These are phyloP conservation scores for Gomphus sp. DNA, from an alignment of 1,284 basidiomycete species.

Conservation along the genomic window DNA sequence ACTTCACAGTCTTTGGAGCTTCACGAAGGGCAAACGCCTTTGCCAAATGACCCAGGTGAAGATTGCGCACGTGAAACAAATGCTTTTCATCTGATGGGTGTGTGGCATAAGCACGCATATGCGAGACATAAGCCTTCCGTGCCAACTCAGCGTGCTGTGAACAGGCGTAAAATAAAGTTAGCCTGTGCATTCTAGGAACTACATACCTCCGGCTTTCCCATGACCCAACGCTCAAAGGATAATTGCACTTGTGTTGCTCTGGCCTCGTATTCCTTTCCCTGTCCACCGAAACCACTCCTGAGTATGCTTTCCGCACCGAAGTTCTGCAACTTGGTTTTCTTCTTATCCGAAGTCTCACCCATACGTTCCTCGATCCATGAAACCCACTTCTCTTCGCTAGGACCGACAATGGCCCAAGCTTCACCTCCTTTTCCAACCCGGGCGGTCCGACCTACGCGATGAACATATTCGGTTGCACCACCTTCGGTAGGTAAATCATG, in stretches of 20 bases:
- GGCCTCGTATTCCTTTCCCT: constrained; percentile 71
- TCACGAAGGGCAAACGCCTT: constrained; percentile 96
- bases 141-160: constrained; percentile 68
- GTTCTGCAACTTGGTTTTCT: constrained; percentile 45
- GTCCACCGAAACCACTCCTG: constrained; percentile 79
- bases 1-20: constrained; percentile 68
- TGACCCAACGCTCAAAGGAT: constrained; percentile 91
- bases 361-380: constrained; percentile 80
- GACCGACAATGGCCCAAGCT: constrained; percentile 88
- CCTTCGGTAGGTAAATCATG: constrained; percentile 98
- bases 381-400: constrained; percentile 84
- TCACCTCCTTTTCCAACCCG: constrained; percentile 85
- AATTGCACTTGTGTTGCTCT: constrained; percentile 96
- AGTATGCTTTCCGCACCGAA: constrained; percentile 67
- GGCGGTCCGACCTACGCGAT: constrained; percentile 94
- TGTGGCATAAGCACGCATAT: constrained; percentile 95
- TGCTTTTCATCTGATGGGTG: constrained; percentile 93
- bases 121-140: constrained; percentile 83
- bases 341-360: constrained; percentile 34
- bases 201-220: constrained; percentile 61
- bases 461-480: constrained; percentile 93
- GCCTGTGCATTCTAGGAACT: neutral
- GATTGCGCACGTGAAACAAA: constrained; percentile 88
- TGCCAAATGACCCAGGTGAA: constrained; percentile 94
- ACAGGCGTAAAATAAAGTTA: neutral